Percentiles rank a stretch among this genome's conserved stretches.
These are phyloP conservation scores for Hortiboletus flavorubellus DNA, from an alignment of 768 basidiomycete species.

Conservation along the genomic window DNA sequence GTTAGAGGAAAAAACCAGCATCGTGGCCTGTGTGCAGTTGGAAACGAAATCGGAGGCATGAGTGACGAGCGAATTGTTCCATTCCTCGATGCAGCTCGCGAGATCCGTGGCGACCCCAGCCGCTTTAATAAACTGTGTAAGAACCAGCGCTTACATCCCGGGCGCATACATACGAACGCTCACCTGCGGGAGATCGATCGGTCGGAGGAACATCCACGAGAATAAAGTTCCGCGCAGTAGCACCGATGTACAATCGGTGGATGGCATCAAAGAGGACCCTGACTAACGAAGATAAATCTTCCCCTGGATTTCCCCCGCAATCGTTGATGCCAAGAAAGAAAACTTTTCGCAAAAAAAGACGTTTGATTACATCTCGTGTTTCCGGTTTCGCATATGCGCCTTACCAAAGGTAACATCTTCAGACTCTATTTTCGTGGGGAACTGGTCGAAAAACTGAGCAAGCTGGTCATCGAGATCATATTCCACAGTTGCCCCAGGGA, in stretches of 20 bases:
- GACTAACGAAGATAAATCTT: neutral
- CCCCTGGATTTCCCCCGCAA: neutral
- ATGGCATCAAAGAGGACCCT: constrained; percentile 4
- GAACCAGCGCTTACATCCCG: neutral
- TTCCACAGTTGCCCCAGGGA: constrained; percentile 9
- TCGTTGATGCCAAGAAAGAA: constrained; percentile 15
- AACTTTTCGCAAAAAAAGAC: neutral
- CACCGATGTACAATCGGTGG: neutral
- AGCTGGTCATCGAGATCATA: constrained; percentile 7
- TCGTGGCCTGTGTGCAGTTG: neutral
- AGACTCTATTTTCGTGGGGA: neutral
- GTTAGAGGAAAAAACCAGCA: constrained; percentile 6
- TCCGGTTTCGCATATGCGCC: neutral
- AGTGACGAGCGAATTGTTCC: neutral
- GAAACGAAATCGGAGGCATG: constrained; percentile 1
- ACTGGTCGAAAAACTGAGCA: neutral
- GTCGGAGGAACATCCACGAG: constrained; percentile 16
- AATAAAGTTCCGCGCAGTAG: constrained; percentile 8
- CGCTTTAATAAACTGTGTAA: neutral
- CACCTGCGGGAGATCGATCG: constrained; percentile 7
- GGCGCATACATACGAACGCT: neutral
- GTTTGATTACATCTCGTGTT: neutral
- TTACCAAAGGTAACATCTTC: constrained; percentile 1
- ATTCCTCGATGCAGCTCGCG: constrained; percentile 2
- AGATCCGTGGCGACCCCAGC: neutral